Percentiles rank a stretch among this genome's conserved stretches.
These are phyloP conservation scores for Alternaria burnsii DNA, from an alignment of 2,329 filamentous ascomycete genomes.

Conservation along the genomic window DNA sequence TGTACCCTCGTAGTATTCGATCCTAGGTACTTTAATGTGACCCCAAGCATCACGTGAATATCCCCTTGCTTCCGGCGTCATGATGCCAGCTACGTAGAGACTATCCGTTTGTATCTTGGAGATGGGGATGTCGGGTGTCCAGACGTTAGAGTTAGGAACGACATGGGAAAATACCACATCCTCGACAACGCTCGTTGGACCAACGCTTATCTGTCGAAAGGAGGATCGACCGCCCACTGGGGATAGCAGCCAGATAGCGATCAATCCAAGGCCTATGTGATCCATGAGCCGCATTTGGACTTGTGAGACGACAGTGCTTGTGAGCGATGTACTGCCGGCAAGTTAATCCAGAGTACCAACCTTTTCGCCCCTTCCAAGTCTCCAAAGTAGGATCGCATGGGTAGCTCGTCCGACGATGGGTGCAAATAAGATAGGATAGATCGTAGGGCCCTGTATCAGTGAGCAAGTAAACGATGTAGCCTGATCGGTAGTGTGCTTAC, in stretches of 20 bases:
- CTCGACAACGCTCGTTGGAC: neutral
- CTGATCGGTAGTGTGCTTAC: neutral
- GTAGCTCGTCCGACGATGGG: neutral
- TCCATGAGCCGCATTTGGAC: accelerated
- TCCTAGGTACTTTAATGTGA: neutral
- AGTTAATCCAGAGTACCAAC: neutral
- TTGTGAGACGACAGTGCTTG: neutral
- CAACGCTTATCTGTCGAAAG: neutral
- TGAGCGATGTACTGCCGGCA: neutral
- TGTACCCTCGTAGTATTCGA: neutral
- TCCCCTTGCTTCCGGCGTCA: too few species aligned
- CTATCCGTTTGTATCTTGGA: too few species aligned
- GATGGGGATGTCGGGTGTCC: neutral
- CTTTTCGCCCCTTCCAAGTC: neutral
- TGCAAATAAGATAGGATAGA: neutral
- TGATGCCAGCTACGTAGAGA: too few species aligned
- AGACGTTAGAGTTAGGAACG: neutral
- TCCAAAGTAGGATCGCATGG: neutral
- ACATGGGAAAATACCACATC: neutral
- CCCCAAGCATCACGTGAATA: neutral
- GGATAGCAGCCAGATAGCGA: neutral
- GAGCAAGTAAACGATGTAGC: too few species aligned
- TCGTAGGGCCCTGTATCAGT: neutral
- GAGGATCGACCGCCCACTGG: neutral
- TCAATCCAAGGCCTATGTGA: neutral